Conservation (phyloP, 1,284 basidiomycete genomes). For the Schizophyllum commune region DNA sequence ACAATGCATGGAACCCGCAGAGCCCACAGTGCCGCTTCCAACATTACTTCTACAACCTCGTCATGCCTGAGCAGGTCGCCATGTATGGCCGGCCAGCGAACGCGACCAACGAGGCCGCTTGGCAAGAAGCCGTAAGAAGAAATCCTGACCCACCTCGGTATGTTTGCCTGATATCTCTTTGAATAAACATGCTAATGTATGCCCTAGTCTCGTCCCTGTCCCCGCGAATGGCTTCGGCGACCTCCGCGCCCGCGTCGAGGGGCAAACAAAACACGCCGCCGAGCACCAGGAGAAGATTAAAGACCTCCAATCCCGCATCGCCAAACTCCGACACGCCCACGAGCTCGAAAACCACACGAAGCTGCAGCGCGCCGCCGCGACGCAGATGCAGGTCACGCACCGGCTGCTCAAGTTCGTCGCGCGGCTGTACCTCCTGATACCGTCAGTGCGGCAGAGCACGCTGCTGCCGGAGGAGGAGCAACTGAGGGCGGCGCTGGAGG, state of each 20-base stretch:
- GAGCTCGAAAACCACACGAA: slow-evolving; percentile 65
- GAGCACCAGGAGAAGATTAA: slow-evolving; percentile 69
- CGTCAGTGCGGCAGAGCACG: slow-evolving; percentile 66
- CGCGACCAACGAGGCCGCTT: slow-evolving; percentile 66
- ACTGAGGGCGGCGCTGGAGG: slow-evolving; percentile 61
- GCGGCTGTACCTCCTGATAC: slow-evolving; percentile 75
- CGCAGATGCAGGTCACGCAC: slow-evolving; percentile 69
- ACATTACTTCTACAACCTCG: slow-evolving; percentile 85
- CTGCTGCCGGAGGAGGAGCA: slow-evolving; percentile 80
- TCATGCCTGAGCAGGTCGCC: slow-evolving; percentile 64
- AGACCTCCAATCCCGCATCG: slow-evolving; percentile 63
- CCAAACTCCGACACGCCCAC: slow-evolving; percentile 58
- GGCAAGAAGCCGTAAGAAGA: slow-evolving; percentile 76
- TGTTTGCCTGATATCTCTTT: slow-evolving; percentile 15
- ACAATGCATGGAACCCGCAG: slow-evolving; percentile 65
- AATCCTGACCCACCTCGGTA: slow-evolving; percentile 81
- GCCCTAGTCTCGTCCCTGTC: slow-evolving; percentile 70
- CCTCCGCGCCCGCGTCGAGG: slow-evolving; percentile 73
- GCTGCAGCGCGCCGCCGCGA: slow-evolving; percentile 54
- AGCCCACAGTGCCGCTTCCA: slow-evolving; percentile 77
- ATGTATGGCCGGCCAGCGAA: slow-evolving; percentile 71
- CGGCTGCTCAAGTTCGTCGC: slow-evolving; percentile 69
- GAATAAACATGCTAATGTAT: slow-evolving; percentile 5
- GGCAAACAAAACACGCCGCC: slow-evolving; percentile 63
- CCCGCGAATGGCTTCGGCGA: slow-evolving; percentile 80